Base-by-base conservation (phyloP, 176 grass and related monocot species). In the Panicum miliaceum region DNA sequence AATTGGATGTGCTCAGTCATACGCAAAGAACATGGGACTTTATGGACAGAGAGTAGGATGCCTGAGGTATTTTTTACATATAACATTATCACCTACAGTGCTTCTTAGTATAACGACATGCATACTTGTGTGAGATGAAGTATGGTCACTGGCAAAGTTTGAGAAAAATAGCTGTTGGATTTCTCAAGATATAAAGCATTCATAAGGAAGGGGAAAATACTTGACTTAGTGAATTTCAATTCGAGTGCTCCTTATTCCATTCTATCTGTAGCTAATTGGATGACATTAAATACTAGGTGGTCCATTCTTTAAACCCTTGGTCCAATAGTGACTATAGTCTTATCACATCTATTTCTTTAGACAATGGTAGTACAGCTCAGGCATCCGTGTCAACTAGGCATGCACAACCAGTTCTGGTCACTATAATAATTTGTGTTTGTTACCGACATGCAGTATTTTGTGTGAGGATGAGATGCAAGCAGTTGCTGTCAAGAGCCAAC, bases 21-120 rank as follows among this genome's bases (percentile, higher is more conserved):
- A 92, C 25, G 91, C 96, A 29, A 99, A 99, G 90, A 99, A 99
- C 83, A 98, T 98, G 93, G 93, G 96, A 57, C 87, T 98, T 52
- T 99, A 99, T 90, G 96, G 93, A 42, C 96, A 99, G 74, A 87
- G 96, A 89, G 91, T 75, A 42, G 93, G 96, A 68, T 99, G 93
- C 52, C 81, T 99, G 43, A 99, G 96, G 96, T 99, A 96, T 82
- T 15, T 20, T 56, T 12, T 4, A 32, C 38, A 15, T 56, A 8
- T 32, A n/a, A 7, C n/a, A 2, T 40, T 71, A 29, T 25, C 34
- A 71, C 14, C 27, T 68, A 12, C 13, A n/a, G 9, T 48, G 22
- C 41, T 64, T 70, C 37, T 34, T 76, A 26, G 48, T 71, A 47
- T 64, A 1, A 7, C 22, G 22, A 36, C 26, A 59, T 58, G 29